Base-by-base conservation (phyloP, 257 asterid species). In the Fraxinus anomala region DNA sequence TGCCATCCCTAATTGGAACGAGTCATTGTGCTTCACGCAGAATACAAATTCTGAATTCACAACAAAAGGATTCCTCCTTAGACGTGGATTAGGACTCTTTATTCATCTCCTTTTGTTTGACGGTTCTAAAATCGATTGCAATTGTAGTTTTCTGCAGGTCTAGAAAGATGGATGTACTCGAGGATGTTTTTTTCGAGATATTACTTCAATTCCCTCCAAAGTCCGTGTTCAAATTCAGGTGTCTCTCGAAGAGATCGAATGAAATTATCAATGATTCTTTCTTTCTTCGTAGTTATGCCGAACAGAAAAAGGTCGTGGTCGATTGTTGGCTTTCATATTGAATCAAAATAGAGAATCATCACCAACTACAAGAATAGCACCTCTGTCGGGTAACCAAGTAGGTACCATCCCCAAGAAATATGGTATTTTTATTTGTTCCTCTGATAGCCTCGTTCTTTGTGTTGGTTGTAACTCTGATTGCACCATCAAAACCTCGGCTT, bases 101-200 rank as follows among this genome's bases (percentile, higher is more conserved):
- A 37, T 37, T 37, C 44, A 7, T 39, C 9, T 39, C 44, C 11
- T 39, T 39, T 39, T 39, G 9, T 39, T 39, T 30, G 33, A 30
- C 33, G 33, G 33, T 2, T 30, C 4, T 33, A 33, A 33, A 33
- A 33, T 33, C 36, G 36, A 30, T 30, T 30, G 33, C 33, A 30
- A 30, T 30, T 30, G 33, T 30, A 30, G 33, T 30, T 30, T 30
- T 30, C 33, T 30, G 33, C 33, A 30, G 3, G 33, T 30, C 33
- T 30, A 3, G 74, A 26, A 93, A 47, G n/a, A 54, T 54, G 65
- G 65, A 54, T 54, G 24, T 19, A n/a, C 8, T 0, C 8, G 65
- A 17, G 1, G 65, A 54, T 16, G 65, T 54, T 4, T 54, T 54
- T 6, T 0, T 54, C 10, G 65, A 54, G 2, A 19, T 54, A 54